A percentile compares a stretch with the other conserved stretches of the same genome.
Conservation (phyloP, 257 asterid species). For the Petrea volubilis region DNA sequence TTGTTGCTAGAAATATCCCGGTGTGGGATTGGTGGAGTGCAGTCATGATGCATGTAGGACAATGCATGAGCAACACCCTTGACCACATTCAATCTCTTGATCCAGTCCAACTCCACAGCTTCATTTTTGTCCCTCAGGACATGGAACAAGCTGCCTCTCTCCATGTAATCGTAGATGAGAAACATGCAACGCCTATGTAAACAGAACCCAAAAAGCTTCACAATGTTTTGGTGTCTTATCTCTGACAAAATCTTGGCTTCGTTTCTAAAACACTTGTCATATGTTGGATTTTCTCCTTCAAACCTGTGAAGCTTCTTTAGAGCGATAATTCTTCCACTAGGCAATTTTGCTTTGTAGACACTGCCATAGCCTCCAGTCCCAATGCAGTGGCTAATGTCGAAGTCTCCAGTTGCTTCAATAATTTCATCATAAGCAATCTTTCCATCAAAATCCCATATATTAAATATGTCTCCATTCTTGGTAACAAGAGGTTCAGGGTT, state of each 20-base stretch:
- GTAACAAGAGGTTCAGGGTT: not conserved
- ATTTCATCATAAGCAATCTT: conserved; percentile 17
- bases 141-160: not conserved
- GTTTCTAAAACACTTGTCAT: conserved; percentile 14
- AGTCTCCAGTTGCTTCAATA: conserved; percentile 15
- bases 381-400: conserved; percentile 13
- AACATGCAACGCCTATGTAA: conserved; percentile 12
- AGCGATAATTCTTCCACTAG: conserved; percentile 7
- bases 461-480: conserved; percentile 5
- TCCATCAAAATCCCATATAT: conserved; percentile 27
- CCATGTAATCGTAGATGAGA: conserved; percentile 6
- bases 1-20: conserved; percentile 24
- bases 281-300: conserved; percentile 16
- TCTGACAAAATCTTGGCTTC: conserved; percentile 12
- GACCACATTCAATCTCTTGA: conserved; percentile 18
- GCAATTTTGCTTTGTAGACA: conserved; percentile 29
- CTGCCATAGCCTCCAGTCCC: conserved; percentile 29
- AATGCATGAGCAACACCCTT: conserved; percentile 18
- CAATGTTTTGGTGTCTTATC: conserved; percentile 16
- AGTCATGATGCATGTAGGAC: conserved; percentile 29
- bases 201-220: conserved; percentile 25
- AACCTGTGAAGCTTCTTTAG: conserved; percentile 25
- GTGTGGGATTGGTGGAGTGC: conserved; percentile 22
- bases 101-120: conserved; percentile 14
- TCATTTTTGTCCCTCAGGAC: not conserved